These are phyloP conservation scores for Triangularia verruculosa DNA, from an alignment of 2,329 filamentous ascomycete species.

Conservation along the genomic window DNA sequence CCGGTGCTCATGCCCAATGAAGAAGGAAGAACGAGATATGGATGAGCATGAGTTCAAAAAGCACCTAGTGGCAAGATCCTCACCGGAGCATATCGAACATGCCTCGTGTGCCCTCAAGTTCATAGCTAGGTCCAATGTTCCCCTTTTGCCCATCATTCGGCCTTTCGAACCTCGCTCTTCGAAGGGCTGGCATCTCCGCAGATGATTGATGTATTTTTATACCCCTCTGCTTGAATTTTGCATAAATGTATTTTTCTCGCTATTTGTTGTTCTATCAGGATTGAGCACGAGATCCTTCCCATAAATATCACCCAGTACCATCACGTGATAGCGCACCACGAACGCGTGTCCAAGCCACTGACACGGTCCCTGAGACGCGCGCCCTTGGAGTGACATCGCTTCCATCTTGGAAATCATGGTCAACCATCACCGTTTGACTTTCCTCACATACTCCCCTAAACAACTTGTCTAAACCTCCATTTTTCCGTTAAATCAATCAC, in stretches of 20 bases:
- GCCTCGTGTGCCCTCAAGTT: too few relatives aligned
- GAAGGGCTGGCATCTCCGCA: too few relatives aligned
- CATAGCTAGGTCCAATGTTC: too few relatives aligned
- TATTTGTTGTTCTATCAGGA: background rate
- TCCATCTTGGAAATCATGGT: background rate
- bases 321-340: constrained; percentile 21
- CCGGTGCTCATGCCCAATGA: background rate
- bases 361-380: constrained; percentile 8
- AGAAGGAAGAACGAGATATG: background rate
- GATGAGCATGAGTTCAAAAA: background rate
- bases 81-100: too few relatives aligned
- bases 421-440: background rate
- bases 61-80: too few relatives aligned
- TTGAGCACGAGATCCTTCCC: background rate
- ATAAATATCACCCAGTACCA: background rate
- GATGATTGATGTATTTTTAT: too few relatives aligned
- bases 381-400: constrained; percentile 20
- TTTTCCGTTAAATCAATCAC: background rate
- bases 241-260: too few relatives aligned
- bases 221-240: too few relatives aligned
- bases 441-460: background rate
- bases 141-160: too few relatives aligned
- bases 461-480: background rate
- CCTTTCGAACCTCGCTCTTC: too few relatives aligned
- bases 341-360: constrained; percentile 13